Conservation (phyloP, 495 filamentous ascomycete species). For the Pseudomonodictys pantanalensis region DNA sequence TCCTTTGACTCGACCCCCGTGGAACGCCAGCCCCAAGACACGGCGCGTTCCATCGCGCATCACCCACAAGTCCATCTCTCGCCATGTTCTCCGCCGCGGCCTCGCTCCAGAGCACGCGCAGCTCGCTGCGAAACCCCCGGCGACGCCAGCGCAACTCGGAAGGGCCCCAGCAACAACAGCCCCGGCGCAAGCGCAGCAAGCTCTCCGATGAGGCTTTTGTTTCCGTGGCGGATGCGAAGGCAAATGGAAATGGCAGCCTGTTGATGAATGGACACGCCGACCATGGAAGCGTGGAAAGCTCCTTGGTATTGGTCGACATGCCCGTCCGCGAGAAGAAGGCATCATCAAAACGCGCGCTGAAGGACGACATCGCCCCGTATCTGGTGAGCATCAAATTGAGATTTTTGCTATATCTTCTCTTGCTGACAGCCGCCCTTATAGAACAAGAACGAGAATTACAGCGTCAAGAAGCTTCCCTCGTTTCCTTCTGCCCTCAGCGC, state of each 20-base stretch:
- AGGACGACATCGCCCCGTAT: conserved; percentile 38
- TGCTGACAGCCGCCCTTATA: conserved; percentile 38
- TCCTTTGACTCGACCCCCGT: too few species aligned
- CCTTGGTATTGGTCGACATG: conserved; percentile 30
- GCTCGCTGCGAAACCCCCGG: conserved; percentile 37
- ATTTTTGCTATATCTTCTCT: not conserved
- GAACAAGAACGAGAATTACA: conserved; percentile 85
- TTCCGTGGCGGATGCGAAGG: conserved; percentile 10
- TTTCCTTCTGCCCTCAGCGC: conserved; percentile 65
- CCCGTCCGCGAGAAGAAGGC: conserved; percentile 39
- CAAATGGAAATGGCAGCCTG: conserved; percentile 29
- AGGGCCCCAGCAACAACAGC: conserved; percentile 30
- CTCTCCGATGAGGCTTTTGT: conserved; percentile 36
- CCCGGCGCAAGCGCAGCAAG: conserved; percentile 42
- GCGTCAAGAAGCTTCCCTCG: conserved; percentile 77
- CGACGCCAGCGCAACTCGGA: conserved; percentile 42
- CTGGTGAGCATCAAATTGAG: conserved; percentile 26
- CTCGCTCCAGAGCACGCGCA: conserved; percentile 23
- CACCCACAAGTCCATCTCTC: not conserved
- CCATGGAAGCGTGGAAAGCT: conserved; percentile 14
- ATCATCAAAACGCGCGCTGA: conserved; percentile 30
- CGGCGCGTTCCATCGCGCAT: conserved; percentile 29
- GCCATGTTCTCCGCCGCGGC: conserved; percentile 35
- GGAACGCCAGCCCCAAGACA: conserved; percentile 8
- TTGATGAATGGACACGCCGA: conserved; percentile 36